These are phyloP conservation scores for Trichoderma afroharzianum DNA, from an alignment of 2,329 filamentous ascomycete genomes.

Conservation along the genomic window DNA sequence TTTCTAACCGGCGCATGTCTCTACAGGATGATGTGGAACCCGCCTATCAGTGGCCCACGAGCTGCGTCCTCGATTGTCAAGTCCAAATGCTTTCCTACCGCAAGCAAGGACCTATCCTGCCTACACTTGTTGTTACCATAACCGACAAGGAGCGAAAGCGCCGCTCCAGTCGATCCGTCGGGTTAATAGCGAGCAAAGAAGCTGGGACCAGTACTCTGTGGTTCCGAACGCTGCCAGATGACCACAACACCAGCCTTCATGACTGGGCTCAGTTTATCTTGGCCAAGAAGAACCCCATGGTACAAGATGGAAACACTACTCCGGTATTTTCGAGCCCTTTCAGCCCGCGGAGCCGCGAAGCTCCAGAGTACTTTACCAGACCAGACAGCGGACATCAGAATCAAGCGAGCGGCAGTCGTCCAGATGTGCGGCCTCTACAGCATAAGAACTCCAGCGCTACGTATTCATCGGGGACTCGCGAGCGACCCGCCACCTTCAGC, in stretches of 20 bases:
- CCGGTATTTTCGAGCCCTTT: slow-evolving; percentile 55
- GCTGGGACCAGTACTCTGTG: slow-evolving; percentile 47
- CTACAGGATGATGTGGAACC: slow-evolving; percentile 49
- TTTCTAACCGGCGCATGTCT: slow-evolving; percentile 13
- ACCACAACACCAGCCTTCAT: slow-evolving; percentile 49
- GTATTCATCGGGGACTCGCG: slow-evolving; percentile 44
- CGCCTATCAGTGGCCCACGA: slow-evolving; percentile 51
- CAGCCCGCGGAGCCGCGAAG: slow-evolving; percentile 39
- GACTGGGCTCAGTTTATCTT: slow-evolving; percentile 58
- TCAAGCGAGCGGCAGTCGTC: slow-evolving; percentile 29
- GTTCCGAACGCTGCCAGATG: slow-evolving; percentile 54
- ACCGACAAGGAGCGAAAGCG: slow-evolving; percentile 61
- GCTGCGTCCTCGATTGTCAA: slow-evolving; percentile 53
- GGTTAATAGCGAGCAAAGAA: slow-evolving; percentile 52
- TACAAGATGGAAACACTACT: slow-evolving; percentile 51
- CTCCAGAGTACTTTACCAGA: slow-evolving; percentile 40
- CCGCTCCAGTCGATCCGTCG: slow-evolving; percentile 60
- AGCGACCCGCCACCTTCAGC: slow-evolving; percentile 49
- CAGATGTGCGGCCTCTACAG: slow-evolving; percentile 34
- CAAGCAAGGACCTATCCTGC: slow-evolving; percentile 57
- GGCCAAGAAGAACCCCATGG: slow-evolving; percentile 42
- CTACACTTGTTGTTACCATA: slow-evolving; percentile 57
- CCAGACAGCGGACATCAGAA: slow-evolving; percentile 43
- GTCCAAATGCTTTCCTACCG: slow-evolving; percentile 58
- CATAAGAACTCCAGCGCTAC: slow-evolving; percentile 49